Percentiles rank a stretch among this genome's conserved stretches.
Evolutionary conservation across 192 early-diverging fungal species (phyloP).

Genomic region (Globomyces pollinis-pini): DNA sequence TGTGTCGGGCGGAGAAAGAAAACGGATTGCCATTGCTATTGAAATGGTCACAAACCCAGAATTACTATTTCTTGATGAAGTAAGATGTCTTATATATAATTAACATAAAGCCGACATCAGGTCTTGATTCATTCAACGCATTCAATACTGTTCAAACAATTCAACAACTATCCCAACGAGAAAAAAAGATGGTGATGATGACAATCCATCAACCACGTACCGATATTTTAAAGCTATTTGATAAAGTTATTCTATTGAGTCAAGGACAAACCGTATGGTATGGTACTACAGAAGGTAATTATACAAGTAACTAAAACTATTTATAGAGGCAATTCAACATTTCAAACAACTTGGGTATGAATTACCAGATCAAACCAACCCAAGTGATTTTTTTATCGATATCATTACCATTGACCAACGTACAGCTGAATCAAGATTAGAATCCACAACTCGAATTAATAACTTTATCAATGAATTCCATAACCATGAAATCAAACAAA

Average conservation of each 20-base stretch:
- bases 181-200: conserved; percentile 54
- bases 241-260: conserved; percentile 65
- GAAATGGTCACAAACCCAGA: conserved; percentile 25
- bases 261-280: conserved; percentile 50
- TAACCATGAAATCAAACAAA: background rate
- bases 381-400: background rate
- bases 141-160: conserved; percentile 55
- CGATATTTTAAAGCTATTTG: conserved; percentile 67
- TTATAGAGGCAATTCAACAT: no score
- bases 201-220: conserved; percentile 75
- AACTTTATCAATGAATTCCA: conserved; percentile 14
- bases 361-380: background rate
- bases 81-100: no score
- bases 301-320: conserved; percentile 6
- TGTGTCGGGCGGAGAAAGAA: conserved; percentile 37
- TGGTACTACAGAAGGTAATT: no score
- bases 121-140: conserved; percentile 64
- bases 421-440: conserved; percentile 26
- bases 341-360: background rate
- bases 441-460: conserved; percentile 32
- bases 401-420: conserved; percentile 28
- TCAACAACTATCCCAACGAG: conserved; percentile 41
- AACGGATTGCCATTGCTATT: conserved; percentile 36
- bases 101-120: conserved; percentile 40
- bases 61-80: conserved; percentile 12